Conservation (phyloP, 1,284 basidiomycete genomes). For the Gomphus sp. region DNA sequence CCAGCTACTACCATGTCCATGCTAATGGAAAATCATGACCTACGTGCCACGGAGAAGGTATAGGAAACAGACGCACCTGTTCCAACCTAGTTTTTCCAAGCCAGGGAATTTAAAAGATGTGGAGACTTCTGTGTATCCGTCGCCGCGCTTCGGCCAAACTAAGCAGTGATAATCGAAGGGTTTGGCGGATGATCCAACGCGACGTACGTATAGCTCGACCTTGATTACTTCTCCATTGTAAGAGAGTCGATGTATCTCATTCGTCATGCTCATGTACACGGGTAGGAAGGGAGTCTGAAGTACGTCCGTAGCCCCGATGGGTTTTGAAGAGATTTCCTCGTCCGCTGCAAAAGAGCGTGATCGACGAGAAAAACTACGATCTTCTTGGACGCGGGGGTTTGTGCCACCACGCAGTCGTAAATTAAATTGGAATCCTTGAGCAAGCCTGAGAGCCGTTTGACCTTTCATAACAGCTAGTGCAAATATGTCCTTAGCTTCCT, state of each 20-base stretch:
- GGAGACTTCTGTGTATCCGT: conserved; percentile 74
- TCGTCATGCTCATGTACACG: conserved; percentile 89
- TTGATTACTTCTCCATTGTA: conserved; percentile 85
- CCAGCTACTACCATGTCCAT: conserved; percentile 81
- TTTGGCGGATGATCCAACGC: conserved; percentile 46
- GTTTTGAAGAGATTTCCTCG: conserved; percentile 47
- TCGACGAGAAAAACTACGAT: conserved; percentile 15
- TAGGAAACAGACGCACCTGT: conserved; percentile 37
- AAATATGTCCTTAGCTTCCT: conserved; percentile 57
- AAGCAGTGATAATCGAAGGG: conserved; percentile 79
- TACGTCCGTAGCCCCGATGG: conserved; percentile 64
- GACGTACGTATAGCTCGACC: conserved; percentile 80
- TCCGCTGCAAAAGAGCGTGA: conserved; percentile 29
- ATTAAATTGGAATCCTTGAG: conserved; percentile 97
- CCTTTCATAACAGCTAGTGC: conserved; percentile 86
- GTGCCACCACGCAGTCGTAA: conserved; percentile 28
- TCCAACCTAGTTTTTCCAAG: conserved; percentile 77
- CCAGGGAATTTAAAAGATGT: conserved; percentile 76
- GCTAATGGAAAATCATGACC: conserved; percentile 25
- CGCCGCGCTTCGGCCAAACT: conserved; percentile 87
- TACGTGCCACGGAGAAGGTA: neutral
- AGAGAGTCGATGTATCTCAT: conserved; percentile 89
- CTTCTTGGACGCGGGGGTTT: conserved; percentile 11
- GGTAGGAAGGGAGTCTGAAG: conserved; percentile 59
- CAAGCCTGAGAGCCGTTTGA: conserved; percentile 87